Base-by-base conservation (phyloP, 257 asterid genomes). In the Cinchona pubescens region DNA sequence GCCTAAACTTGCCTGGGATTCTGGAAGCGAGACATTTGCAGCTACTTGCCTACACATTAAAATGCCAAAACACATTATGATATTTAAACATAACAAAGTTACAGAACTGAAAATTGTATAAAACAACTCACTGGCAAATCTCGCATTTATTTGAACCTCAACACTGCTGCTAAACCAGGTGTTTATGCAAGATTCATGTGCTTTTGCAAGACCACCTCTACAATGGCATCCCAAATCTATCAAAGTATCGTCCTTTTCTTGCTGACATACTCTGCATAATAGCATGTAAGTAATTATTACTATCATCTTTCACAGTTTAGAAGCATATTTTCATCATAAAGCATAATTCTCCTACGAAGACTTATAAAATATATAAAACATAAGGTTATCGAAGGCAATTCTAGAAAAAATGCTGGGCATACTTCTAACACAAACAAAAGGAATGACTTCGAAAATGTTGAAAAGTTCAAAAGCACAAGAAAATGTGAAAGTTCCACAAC, bases 141-240 rank as follows among this genome's bases (percentile, higher is more conserved):
- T 91, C 95, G 72, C 95, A 89, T 81, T 78, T 89, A 85, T 91
- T 91, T 62, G 97, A 89, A 73, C 95, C 96, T 79, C n/a, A n/a
- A n/a, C n/a, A n/a, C 91, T 88, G 23, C 84, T 84, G 63, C 75
- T 87, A 80, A 91, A 91, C 97, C 96, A 91, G 75, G 88, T 88
- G 75, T 80, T 72, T 79, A 91, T 91, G 81, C 97, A 91, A 8
- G 93, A 79, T 12, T 72, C 85, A 80, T 91, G 97, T 60, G 96
- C 97, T 81, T 85, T 88, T 37, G 93, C 86, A 75, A 91, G 92
- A 64, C 93, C 96, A 74, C 96, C 93, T 78, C 88, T 78, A 79
- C 97, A 91, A 12, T 81, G 87, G 77, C 97, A 91, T 77, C 97
- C 97, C 53, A 91, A 92, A 79, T 80, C 87, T 65, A 91, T 89